Base-by-base conservation (phyloP, 768 basidiomycete species). In the Melanogaster broomeanus region DNA sequence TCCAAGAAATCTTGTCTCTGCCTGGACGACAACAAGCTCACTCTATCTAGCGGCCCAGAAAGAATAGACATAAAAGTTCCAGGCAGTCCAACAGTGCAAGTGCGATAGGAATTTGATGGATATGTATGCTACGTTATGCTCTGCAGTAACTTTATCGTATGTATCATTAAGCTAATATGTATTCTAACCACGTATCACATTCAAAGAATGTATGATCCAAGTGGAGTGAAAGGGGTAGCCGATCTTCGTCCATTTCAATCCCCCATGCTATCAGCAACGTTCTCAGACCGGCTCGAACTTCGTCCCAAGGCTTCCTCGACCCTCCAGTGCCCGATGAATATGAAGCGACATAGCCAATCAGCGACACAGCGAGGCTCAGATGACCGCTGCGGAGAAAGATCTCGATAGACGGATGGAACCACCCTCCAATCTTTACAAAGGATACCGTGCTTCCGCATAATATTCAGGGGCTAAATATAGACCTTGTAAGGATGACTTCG, bases 51-150 rank as follows among this genome's bases (percentile, higher is more conserved):
- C 13, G 42, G 30, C 16, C 51, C 34, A 4, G 51, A 57, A 45
- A 61, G 48, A 52, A 55, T 57, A 7, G 43, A 53, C 38, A 49
- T 61, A 10, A 55, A 16, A 37, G 45, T 65, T 47, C 59, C 66
- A 35, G 54, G 61, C 15, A 66, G 57, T 38, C 54, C 59, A 13
- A 66, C 57, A 4, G 53, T 59, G 37, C 58, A 42, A 25, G 56
- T 52, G 12, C 48, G 47, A 45, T 58, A 59, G 39, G 59, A 41
- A 58, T 35, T 39, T 25, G 50, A 61, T 57, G 48, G 11, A 54
- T 13, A 42, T n/a, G n/a, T 45, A 50, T 56, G 55, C 10, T 43
- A 41, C n/a, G 6, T 53, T 43, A 47, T 61, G 47, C 43, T 25
- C 34, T 44, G 42, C 52, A 41, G 41, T 31, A 33, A 48, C 21